These are phyloP conservation scores for Bipolaris bicolor DNA, from an alignment of 2,329 filamentous ascomycete genomes.

Conservation along the genomic window DNA sequence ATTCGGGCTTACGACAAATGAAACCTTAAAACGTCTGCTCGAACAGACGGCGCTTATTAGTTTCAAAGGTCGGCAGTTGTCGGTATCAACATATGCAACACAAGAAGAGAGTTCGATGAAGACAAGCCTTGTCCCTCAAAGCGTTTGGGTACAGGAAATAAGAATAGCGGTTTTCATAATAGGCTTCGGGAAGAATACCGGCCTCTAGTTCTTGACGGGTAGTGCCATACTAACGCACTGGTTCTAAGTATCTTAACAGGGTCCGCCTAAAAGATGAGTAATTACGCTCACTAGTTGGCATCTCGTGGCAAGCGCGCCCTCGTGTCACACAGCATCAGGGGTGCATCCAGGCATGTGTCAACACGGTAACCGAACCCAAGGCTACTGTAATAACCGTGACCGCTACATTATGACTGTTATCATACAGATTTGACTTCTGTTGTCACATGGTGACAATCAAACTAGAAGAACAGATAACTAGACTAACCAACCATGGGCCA, in stretches of 20 bases:
- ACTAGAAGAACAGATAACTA: too few species aligned
- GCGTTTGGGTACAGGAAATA: neutral
- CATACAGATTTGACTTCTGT: too few species aligned
- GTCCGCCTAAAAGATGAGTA: neutral
- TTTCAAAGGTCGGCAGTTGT: neutral
- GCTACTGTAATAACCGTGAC: too few species aligned
- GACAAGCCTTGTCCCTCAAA: neutral
- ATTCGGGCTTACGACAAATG: neutral
- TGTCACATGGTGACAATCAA: too few species aligned
- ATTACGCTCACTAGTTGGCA: neutral
- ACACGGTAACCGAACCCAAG: too few species aligned
- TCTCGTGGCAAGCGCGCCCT: neutral
- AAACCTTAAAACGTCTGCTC: neutral
- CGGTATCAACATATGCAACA: too few species aligned
- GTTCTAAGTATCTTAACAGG: neutral
- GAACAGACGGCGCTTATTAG: neutral
- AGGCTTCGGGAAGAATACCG: neutral
- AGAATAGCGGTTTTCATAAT: neutral
- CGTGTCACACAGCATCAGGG: neutral
- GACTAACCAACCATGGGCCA: too few species aligned
- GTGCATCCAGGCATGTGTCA: neutral
- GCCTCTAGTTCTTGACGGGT: neutral
- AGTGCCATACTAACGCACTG: neutral
- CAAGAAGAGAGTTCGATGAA: neutral
- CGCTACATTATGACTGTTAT: too few species aligned